Conservation (phyloP, 257 asterid genomes). For the Gentiana straminea region DNA sequence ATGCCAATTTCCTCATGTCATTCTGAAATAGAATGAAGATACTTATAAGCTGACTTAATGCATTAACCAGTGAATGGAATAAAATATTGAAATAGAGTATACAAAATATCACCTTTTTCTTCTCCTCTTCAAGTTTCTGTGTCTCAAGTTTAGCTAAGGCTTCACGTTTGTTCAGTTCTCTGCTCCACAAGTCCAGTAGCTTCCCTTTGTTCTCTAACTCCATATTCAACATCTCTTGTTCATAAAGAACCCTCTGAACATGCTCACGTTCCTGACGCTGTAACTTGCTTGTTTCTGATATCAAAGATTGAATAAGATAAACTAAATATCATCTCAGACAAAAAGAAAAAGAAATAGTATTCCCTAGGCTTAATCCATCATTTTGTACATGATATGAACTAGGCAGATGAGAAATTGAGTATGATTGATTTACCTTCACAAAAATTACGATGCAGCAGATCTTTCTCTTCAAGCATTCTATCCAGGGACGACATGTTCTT, state of each 20-base stretch:
- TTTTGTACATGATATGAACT: background rate
- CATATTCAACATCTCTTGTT: slow-evolving; percentile 39
- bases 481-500: slow-evolving; percentile 46
- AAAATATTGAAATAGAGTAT: background rate
- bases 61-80: background rate
- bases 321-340: too few relatives aligned
- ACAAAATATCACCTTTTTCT: too few relatives aligned
- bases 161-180: slow-evolving; percentile 62
- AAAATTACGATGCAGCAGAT: slow-evolving; percentile 47
- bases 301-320: background rate
- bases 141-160: slow-evolving; percentile 57
- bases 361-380: background rate
- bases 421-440: slow-evolving; percentile 37
- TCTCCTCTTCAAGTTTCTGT: slow-evolving; percentile 18
- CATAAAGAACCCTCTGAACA: slow-evolving; percentile 44
- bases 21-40: slow-evolving; percentile 24
- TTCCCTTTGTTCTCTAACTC: slow-evolving; percentile 47
- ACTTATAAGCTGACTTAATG: background rate
- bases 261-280: slow-evolving; percentile 52
- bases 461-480: slow-evolving; percentile 74
- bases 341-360: background rate
- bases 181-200: slow-evolving; percentile 57
- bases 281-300: slow-evolving; percentile 53
- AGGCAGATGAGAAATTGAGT: background rate
- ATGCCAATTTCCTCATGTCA: slow-evolving; percentile 62